These are phyloP conservation scores for Neonectria punicea DNA, from an alignment of 2,329 filamentous ascomycete species.

Conservation along the genomic window DNA sequence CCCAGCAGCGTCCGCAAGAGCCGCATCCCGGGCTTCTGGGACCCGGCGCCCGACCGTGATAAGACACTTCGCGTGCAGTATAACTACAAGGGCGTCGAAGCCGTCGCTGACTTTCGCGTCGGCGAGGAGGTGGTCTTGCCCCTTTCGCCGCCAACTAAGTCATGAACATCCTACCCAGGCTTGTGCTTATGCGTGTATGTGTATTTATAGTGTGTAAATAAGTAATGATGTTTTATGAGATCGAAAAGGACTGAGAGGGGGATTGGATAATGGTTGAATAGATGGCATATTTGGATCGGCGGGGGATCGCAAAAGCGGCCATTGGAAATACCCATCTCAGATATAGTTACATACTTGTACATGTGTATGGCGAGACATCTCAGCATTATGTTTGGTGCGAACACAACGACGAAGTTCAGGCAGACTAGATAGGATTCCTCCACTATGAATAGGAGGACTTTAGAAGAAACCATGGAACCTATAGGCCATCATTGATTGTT, in stretches of 20 bases:
- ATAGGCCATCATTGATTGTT: not conserved
- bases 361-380: not conserved
- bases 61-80: conserved; percentile 61
- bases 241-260: not conserved
- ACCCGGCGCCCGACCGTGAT: conserved; percentile 55
- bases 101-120: conserved; percentile 34
- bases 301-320: not conserved
- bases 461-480: not conserved
- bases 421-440: not conserved
- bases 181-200: not conserved
- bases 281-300: not conserved
- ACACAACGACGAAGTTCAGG: not conserved
- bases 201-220: not conserved
- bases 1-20: conserved; percentile 55
- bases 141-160: conserved; percentile 19
- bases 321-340: conserved; percentile 3
- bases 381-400: not conserved
- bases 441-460: not conserved
- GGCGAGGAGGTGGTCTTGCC: conserved; percentile 41
- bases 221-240: conserved; percentile 12
- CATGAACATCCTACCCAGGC: conserved; percentile 20
- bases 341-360: not conserved
- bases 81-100: conserved; percentile 50
- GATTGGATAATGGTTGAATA: not conserved
- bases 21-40: conserved; percentile 61